Conservation (phyloP, 352 stramenopile species). For the Pythium brassicae region DNA sequence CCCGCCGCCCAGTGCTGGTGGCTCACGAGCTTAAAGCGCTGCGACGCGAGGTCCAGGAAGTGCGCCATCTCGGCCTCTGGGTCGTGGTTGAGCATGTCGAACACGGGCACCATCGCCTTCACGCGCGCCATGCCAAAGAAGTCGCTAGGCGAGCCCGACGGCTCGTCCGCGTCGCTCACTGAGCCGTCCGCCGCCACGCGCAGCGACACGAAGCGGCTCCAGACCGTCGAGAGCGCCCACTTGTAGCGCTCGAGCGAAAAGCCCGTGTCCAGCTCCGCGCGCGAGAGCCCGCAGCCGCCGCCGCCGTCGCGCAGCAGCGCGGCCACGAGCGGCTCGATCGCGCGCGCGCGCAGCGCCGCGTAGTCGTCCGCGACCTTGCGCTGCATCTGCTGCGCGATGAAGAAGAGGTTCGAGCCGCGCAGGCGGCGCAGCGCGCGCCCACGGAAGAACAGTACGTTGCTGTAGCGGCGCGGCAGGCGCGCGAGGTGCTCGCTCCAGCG, state of each 20-base stretch:
- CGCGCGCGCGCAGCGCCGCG: slow-evolving; percentile 24
- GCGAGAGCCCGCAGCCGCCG: slow-evolving; percentile 18
- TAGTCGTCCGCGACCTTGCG: slow-evolving; percentile 53
- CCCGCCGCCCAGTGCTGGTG: slow-evolving; percentile 72
- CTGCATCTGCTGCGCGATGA: slow-evolving; percentile 62
- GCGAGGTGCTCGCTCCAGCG: slow-evolving; percentile 65
- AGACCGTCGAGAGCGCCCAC: slow-evolving; percentile 84
- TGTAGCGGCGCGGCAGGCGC: slow-evolving; percentile 50
- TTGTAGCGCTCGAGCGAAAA: slow-evolving; percentile 76
- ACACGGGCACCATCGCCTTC: slow-evolving; percentile 83
- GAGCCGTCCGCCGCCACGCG: slow-evolving; percentile 20
- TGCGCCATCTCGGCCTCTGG: slow-evolving; percentile 70
- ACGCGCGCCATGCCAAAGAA: slow-evolving; percentile 27
- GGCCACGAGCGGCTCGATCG: slow-evolving; percentile 50
- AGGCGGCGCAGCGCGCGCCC: slow-evolving; percentile 32
- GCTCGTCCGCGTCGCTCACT: slow-evolving; percentile 1
- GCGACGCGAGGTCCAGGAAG: slow-evolving; percentile 43
- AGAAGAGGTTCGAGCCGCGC: slow-evolving; percentile 58
- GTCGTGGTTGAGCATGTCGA: slow-evolving; percentile 87
- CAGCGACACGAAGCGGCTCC: slow-evolving; percentile 81
- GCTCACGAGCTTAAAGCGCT: slow-evolving; percentile 61
- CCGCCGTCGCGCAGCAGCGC: slow-evolving; percentile 28
- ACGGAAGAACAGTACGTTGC: slow-evolving; percentile 71
- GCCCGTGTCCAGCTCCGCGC: slow-evolving; percentile 15
- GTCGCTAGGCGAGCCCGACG: neutral